A percentile compares a stretch with the other conserved stretches of the same genome.
phyloP scores from a whole-genome alignment of 768 basidiomycete species.

The Kwoniella sp. region DNA sequence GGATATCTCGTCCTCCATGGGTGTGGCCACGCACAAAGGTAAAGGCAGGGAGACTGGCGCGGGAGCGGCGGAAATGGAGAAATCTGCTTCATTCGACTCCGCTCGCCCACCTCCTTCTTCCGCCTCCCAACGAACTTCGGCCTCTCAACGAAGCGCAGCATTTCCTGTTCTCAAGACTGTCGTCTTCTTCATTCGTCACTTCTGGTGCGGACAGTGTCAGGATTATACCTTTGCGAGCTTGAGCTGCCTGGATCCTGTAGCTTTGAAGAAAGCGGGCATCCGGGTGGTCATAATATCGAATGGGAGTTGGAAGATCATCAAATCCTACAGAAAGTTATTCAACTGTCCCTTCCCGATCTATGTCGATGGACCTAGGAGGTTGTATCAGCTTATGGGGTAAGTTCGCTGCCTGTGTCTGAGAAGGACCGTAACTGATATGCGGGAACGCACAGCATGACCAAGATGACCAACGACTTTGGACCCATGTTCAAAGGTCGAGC shows the following conservation, averaged over 20 bases:
- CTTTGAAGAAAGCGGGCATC: constrained; percentile 45
- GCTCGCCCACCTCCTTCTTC: constrained; percentile 2
- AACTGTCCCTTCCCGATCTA: constrained; percentile 56
- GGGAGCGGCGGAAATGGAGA: constrained; percentile 6
- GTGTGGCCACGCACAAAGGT: constrained; percentile 5
- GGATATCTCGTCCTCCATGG: neutral
- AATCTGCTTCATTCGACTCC: neutral
- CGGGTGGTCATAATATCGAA: constrained; percentile 51
- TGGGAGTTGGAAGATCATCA: constrained; percentile 56
- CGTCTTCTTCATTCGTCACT: constrained; percentile 55
- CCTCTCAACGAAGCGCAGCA: constrained; percentile 15
- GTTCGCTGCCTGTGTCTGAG: neutral
- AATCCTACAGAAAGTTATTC: constrained; percentile 53
- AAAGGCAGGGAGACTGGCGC: constrained; percentile 1
- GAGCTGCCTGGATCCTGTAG: constrained; percentile 44
- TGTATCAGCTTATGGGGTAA: constrained; percentile 55
- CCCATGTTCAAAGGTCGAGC: constrained; percentile 47
- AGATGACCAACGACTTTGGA: constrained; percentile 53
- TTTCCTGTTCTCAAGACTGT: constrained; percentile 38
- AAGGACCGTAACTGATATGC: neutral
- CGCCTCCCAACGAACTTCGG: neutral
- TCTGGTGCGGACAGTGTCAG: constrained; percentile 57
- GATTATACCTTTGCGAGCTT: constrained; percentile 53
- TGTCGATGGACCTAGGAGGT: constrained; percentile 48
- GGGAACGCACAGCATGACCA: constrained; percentile 44